Conservation (phyloP, 768 basidiomycete genomes). For the Lentinus tigrinus region DNA sequence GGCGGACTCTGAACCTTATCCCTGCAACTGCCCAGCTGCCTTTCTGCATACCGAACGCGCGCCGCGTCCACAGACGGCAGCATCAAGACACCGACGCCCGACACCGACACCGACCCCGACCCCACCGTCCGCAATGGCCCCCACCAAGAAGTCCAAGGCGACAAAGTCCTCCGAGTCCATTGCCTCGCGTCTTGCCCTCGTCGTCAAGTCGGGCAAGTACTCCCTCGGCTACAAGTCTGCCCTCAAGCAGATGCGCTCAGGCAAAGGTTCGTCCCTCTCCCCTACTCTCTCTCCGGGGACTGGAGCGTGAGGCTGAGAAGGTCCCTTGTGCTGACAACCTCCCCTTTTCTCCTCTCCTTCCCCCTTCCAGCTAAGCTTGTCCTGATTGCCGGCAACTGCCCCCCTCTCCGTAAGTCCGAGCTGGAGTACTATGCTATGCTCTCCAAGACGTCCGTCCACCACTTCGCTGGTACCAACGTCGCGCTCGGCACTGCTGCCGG, state of each 20-base stretch:
- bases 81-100: constrained; percentile 23
- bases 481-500: constrained; percentile 98
- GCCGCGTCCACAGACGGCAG: constrained; percentile 12
- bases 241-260: constrained; percentile 95
- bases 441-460: constrained; percentile 98
- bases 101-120: constrained; percentile 17
- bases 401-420: constrained; percentile 98
- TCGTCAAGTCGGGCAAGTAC: constrained; percentile 99
- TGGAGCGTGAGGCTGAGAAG: constrained; percentile 99
- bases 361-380: constrained; percentile 87
- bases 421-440: constrained; percentile 99
- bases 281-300: constrained; percentile 70
- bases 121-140: constrained; percentile 65
- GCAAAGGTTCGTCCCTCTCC: constrained; percentile 78
- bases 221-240: constrained; percentile 96
- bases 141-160: constrained; percentile 93
- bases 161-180: constrained; percentile 93
- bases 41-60: constrained; percentile 12
- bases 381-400: constrained; percentile 98
- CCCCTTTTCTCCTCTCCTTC: constrained; percentile 21
- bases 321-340: constrained; percentile 81
- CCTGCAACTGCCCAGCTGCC: constrained; percentile 28
- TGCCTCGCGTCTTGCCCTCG: constrained; percentile 86
- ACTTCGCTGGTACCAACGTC: constrained; percentile 97
- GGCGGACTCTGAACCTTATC: constrained; percentile 20